phyloP scores from a whole-genome alignment of 2,329 filamentous ascomycete species.

The Botryosphaeria agaves region DNA sequence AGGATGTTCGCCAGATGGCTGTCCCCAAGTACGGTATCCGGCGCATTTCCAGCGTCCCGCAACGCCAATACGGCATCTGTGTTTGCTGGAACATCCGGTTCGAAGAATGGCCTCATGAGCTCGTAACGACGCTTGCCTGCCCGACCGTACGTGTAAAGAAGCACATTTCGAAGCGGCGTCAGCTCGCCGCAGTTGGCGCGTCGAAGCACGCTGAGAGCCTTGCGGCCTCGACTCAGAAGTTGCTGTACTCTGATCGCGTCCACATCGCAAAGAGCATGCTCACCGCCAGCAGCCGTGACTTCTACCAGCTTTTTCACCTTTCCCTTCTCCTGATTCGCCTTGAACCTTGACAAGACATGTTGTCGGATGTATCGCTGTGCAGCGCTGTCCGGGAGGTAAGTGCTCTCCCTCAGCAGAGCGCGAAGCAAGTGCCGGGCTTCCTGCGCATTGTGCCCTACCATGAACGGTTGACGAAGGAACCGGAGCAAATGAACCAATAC shows the following conservation, averaged over 20 bases:
- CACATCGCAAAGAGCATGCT: background rate
- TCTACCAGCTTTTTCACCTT: too few relatives aligned
- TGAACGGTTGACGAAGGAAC: too few relatives aligned
- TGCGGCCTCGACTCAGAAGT: conserved; percentile 17
- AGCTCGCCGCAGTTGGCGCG: conserved; percentile 40
- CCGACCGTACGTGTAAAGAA: conserved; percentile 40
- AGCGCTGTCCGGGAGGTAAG: conserved; percentile 41
- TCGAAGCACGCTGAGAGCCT: conserved; percentile 25
- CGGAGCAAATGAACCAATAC: too few relatives aligned
- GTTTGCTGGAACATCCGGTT: conserved; percentile 8
- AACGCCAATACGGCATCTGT: conserved; percentile 5
- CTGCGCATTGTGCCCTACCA: too few relatives aligned
- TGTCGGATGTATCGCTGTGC: conserved; percentile 32
- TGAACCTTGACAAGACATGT: conserved; percentile 32
- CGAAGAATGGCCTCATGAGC: conserved; percentile 22
- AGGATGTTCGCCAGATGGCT: too few relatives aligned
- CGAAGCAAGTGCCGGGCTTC: conserved; percentile 31
- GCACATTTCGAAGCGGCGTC: conserved; percentile 30
- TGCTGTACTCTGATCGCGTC: conserved; percentile 4
- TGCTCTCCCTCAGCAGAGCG: conserved; percentile 38
- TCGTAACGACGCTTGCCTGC: conserved; percentile 33
- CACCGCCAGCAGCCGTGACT: background rate
- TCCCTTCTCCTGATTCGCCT: conserved; percentile 16
- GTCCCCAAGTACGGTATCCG: too few relatives aligned
- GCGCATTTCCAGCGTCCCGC: background rate